A percentile compares a stretch with the other conserved stretches of the same genome.
Evolutionary conservation across 2,329 filamentous ascomycete species (phyloP).

Genomic region (Fusarium setosum): DNA sequence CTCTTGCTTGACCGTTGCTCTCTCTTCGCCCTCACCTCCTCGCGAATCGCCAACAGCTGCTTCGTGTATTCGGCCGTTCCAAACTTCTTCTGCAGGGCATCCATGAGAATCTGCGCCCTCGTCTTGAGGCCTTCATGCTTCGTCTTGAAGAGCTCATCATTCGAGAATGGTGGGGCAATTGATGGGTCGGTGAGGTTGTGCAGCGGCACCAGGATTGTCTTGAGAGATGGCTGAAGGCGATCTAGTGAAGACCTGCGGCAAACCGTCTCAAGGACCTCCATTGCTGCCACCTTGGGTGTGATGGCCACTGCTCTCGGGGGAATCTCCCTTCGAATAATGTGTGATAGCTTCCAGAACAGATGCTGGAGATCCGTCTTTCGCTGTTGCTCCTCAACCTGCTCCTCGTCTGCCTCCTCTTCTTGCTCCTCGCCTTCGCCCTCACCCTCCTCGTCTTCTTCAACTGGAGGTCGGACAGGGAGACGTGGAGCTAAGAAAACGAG

Average conservation of each 20-base stretch:
- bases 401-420: constrained; percentile 58
- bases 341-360: constrained; percentile 82
- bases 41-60: constrained; percentile 77
- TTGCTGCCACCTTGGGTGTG: constrained; percentile 78
- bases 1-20: constrained; percentile 84
- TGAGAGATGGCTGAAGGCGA: constrained; percentile 71
- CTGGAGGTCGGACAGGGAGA: constrained; percentile 53
- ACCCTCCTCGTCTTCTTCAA: constrained; percentile 52
- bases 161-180: constrained; percentile 77
- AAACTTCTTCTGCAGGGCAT: constrained; percentile 84
- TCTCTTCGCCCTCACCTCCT: constrained; percentile 76
- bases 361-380: constrained; percentile 68
- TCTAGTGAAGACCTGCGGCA: constrained; percentile 68
- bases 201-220: constrained; percentile 69
- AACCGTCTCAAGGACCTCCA: constrained; percentile 79
- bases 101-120: constrained; percentile 81
- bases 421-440: constrained; percentile 51
- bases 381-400: constrained; percentile 55
- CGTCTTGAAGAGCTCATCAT: constrained; percentile 75
- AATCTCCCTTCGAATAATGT: constrained; percentile 81
- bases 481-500: constrained; percentile 81
- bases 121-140: constrained; percentile 77
- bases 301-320: constrained; percentile 72
- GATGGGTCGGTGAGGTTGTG: constrained; percentile 86
- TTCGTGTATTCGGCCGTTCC: constrained; percentile 84